Conservation (phyloP, 495 filamentous ascomycete species). For the Neurospora pannonica region DNA sequence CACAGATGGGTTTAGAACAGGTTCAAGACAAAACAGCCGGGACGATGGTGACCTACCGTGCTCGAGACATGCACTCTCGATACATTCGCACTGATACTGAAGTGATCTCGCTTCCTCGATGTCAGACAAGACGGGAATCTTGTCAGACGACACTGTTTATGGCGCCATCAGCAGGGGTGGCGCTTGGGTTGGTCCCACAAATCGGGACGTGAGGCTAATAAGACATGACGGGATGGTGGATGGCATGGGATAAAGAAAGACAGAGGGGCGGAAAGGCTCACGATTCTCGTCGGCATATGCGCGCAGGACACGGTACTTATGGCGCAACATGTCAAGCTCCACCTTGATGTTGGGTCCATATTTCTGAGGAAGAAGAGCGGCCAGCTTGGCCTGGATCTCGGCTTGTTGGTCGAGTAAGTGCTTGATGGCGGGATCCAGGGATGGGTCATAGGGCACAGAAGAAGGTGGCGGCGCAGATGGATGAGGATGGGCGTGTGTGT, state of each 20-base stretch:
- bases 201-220: not conserved
- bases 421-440: conserved; percentile 36
- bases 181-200: not conserved
- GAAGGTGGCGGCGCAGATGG: not conserved
- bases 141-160: conserved; percentile 31
- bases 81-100: conserved; percentile 43
- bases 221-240: not conserved
- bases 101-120: conserved; percentile 39
- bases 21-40: not conserved
- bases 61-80: conserved; percentile 37
- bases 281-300: conserved; percentile 34
- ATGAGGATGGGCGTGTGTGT: not conserved
- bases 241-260: not conserved
- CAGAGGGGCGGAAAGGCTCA: conserved; percentile 22
- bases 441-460: conserved; percentile 23
- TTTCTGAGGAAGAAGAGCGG: conserved; percentile 34
- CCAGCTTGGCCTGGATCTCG: conserved; percentile 40
- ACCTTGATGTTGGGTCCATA: conserved; percentile 33
- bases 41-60: conserved; percentile 29
- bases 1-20: conserved; percentile 6
- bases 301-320: conserved; percentile 35
- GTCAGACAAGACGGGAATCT: conserved; percentile 34
- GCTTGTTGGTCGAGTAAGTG: conserved; percentile 38
- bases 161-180: conserved; percentile 20
- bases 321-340: conserved; percentile 39